Evolutionary conservation across 2,329 filamentous ascomycete genomes (phyloP), one percentile per base, ranked within the genome.

Genomic region (Epichloe baconii): DNA sequence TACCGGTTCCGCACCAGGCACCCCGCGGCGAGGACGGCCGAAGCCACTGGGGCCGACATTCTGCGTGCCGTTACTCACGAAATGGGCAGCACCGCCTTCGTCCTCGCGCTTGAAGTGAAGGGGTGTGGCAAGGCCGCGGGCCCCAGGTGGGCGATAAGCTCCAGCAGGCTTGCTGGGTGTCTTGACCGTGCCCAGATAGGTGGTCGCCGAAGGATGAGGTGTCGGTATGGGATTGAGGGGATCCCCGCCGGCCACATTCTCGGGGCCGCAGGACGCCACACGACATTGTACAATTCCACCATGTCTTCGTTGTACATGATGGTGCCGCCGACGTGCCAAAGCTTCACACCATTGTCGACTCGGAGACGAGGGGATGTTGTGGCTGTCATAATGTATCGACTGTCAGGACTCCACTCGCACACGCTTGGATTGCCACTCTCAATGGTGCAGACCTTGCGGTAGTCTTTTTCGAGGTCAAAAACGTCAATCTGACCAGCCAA

Each of bases 81-180:
- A 74, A 63, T 90, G 94, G 6, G 91, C 90, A 8, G 86, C 86
- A 49, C 93, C 93, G 49, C 93, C 93, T 70, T 98, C 88, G 57
- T 98, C 93, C 68, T 98, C 93, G 52, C 93, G 88, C 76, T 95
- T 95, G 75, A 97, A 98, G 60, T 93, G 87, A 55, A 97, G 75
- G 10, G 93, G 93, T 0, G 93, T 97, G 50, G 82, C 79, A 56
- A 86, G 82, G 49, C 93, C 93, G 58, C 93, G 86, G 31, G 93
- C 93, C 58, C 93, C 93, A 3, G 93, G 93, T 40, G 93, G 93
- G 45, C 93, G 85, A 67, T 98, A 98, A 3, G 93, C 93, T 58
- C 93, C 93, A n/a, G 88, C 89, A 44, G 93, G 89, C 74, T 98
- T 98, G 54, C 88, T 93, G 4, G 93, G 90, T 4, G 90, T 91